Evolutionary conservation across 2,329 filamentous ascomycete species (phyloP), one percentile per base, ranked within the genome.

Genomic region (Exophiala xenobiotica): DNA sequence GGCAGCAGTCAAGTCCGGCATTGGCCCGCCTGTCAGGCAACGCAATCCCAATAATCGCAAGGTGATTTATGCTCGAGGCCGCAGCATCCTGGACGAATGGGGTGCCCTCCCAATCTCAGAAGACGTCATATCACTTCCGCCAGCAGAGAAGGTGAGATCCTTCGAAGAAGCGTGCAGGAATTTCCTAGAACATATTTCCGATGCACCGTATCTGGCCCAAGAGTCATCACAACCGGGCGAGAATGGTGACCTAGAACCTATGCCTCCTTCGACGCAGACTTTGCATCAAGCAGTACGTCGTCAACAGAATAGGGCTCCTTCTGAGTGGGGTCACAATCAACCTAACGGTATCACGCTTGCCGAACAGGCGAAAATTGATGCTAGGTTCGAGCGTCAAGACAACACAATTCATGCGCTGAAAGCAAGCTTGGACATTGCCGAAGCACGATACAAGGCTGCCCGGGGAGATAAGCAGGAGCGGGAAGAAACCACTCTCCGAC

Each of bases 31-130:
- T 3, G 9, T n/a, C 1, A 27, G 53, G 11, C 22, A 45, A 11
- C 22, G 29, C 11, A 39, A 49, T n/a, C 44, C 16, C 8, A 53
- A 56, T 27, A 47, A 50, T 23, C 41, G 38, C 26, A 52, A 41
- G 29, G 35, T 46, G 12, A 43, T 53, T 18, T 47, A 50, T 19
- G 45, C 54, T 29, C 42, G 54, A 23, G 47, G 33, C 8, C 50
- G 49, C 29, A 56, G 49, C 23, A 57, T 57, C 22, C 47, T 57
- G 14, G 44, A 51, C 18, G 54, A 57, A 24, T 57, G 54, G 54
- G 47, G 51, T 23, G 42, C 54, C 3, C 26, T 57, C 14, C 49
- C 49, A 6, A 27, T 47, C 18, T 46, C 54, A 8, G 46, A 53
- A 8, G 16, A 48, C 11, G 46, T 37, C 8, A 26, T 29, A 12